Conservation (phyloP, 768 basidiomycete species). For the Tubosaeta brunneosetosa region DNA sequence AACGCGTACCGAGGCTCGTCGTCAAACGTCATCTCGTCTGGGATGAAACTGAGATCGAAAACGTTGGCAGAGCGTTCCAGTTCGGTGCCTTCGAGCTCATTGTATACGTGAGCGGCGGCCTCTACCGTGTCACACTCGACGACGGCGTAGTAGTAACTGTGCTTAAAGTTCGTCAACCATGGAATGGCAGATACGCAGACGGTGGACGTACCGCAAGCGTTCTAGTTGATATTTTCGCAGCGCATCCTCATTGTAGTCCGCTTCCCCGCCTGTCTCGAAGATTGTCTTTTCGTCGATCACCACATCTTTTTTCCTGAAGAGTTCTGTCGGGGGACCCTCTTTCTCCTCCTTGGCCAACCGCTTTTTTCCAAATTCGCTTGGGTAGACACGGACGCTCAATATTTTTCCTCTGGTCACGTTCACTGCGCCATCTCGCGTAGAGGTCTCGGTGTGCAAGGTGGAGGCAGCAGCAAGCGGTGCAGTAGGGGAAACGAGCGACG, state of each 20-base stretch:
- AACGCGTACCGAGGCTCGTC: conserved; percentile 60
- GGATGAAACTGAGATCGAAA: conserved; percentile 92
- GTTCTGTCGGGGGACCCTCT: conserved; percentile 83
- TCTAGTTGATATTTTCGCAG: conserved; percentile 90
- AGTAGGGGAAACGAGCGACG: conserved; percentile 71
- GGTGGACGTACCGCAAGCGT: conserved; percentile 65
- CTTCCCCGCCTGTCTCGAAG: conserved; percentile 61
- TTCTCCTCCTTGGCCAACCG: conserved; percentile 81
- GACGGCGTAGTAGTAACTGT: conserved; percentile 93
- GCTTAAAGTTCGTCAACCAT: conserved; percentile 8
- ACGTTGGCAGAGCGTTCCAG: conserved; percentile 96
- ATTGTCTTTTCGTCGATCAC: conserved; percentile 63
- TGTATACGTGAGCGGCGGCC: conserved; percentile 74
- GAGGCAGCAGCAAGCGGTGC: conserved; percentile 38
- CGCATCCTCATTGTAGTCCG: conserved; percentile 85
- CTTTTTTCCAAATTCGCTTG: conserved; percentile 89
- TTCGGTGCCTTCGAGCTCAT: conserved; percentile 90
- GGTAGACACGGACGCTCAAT: conserved; percentile 77
- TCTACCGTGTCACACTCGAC: conserved; percentile 79
- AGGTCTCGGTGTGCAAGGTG: conserved; percentile 17
- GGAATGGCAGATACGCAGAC: background rate
- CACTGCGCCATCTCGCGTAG: conserved; percentile 2
- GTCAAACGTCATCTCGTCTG: conserved; percentile 83
- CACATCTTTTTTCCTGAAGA: conserved; percentile 66
- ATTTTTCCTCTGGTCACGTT: conserved; percentile 59